Base-by-base conservation (phyloP, 2,329 filamentous ascomycete genomes). In the Amesomyces nigricolor region DNA sequence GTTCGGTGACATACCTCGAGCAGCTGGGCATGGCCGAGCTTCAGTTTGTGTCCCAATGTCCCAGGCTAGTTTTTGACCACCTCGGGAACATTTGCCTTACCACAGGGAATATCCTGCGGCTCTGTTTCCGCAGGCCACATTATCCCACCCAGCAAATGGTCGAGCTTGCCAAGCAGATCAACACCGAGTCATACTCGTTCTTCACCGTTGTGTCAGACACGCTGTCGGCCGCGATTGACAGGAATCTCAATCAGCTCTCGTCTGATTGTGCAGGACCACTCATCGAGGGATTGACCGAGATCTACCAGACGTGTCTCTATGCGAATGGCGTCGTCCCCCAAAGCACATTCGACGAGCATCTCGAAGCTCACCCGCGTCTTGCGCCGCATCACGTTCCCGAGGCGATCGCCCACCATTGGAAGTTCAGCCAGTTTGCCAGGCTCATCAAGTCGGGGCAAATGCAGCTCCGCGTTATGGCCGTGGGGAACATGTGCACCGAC, bases 371-470 rank as follows among this genome's bases (percentile, higher is more conserved):
- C 53, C 75, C 77, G 0, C 58, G 71, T 8, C 68, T 79, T 22
- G 64, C 71, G 7, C 58, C 61, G 3, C 68, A 66, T 2, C 71
- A 71, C 54, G 73, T 73, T 1, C 65, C 73, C 1, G 78, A 80
- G 8, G 73, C 84, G 0, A 74, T 87, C 14, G 71, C 77, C 1
- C 75, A 77, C 51, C 78, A 83, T 53, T 95, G 88, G 86, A 85
- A 83, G 49, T 84, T 96, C 63, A 75, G 76, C 43, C 74, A 86
- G 1, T 74, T 88, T 50, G 83, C 82, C 63, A 86, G 82, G 62
- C 83, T 92, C 62, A 85, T 96, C 51, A 83, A 81, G 65, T 92
- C 89, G 55, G 86, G 88, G 37, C 89, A 92, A 65, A 96, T 97
- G 90, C 89, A 95, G 66, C 76, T 96, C 38, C 86, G 92, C 38